Base-by-base conservation (phyloP, 2,329 filamentous ascomycete genomes). In the Venturia effusa region DNA sequence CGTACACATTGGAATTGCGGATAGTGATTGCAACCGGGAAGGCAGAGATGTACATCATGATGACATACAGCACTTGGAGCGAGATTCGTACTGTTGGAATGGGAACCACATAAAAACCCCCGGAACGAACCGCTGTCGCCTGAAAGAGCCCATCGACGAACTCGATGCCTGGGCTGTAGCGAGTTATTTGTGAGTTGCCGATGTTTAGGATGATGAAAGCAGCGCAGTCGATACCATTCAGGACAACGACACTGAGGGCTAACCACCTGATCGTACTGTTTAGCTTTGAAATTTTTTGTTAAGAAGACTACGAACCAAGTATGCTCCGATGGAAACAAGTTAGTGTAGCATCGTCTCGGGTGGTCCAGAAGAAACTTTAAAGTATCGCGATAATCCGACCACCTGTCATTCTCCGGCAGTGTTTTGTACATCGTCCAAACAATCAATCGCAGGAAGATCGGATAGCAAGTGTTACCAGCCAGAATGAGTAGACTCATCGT, bases 41-140 rank as follows among this genome's bases (percentile, higher is more conserved):
- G 4, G 83, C 80, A 5, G 81, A 80, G 59, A 87, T 85, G 71
- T 86, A 87, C 84, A 87, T 87, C 84, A 87, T 86, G 55, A 84
- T 78, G 0, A 86, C 75, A 64, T 85, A 81, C 40, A 83, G 79
- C 41, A 86, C 78, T 65, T 84, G 84, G 0, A 85, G 78, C 2
- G 77, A 79, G 5, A 84, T 81, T 43, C 80, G 82, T 1, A 85
- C 75, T 0, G 70, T 71, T 3, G 80, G 71, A 15, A 84, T 76
- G 22, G 75, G 71, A 39, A 84, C 76, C 55, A 84, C 69, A 73
- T 82, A 73, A 76, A 78, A 72, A 69, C 83, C 73, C 66, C 83
- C 71, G 71, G 77, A 74, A 70, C 83, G 67, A 65, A 81, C 71
- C 66, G 78, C 73, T 69, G 84, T 66, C 67, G 84, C 82, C 73